Percentiles rank a stretch among this genome's conserved stretches.
phyloP scores from a whole-genome alignment of 192 early-diverging fungal species.

The Chytriomyces hyalinus region DNA sequence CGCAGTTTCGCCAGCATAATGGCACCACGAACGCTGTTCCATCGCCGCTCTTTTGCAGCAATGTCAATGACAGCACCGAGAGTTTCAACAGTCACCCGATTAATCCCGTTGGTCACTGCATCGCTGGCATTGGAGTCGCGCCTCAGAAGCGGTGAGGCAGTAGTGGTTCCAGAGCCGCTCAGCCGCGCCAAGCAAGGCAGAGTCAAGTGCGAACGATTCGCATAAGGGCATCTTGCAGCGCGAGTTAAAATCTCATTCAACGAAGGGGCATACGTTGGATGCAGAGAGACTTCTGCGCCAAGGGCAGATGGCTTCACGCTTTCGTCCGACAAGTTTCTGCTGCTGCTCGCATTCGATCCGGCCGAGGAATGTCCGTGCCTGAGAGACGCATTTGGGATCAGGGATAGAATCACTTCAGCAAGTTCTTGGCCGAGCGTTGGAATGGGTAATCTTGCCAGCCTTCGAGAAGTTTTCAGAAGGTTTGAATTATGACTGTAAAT shows the following conservation, averaged over 20 bases:
- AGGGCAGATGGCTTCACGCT: background rate
- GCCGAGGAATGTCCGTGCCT: too few relatives aligned
- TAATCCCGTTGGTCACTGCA: too few relatives aligned
- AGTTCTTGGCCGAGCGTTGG: slow-evolving; percentile 33
- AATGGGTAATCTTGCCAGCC: slow-evolving; percentile 26
- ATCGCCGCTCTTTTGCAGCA: slow-evolving; percentile 28
- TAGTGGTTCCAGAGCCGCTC: background rate
- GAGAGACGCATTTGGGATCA: background rate
- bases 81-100: slow-evolving; percentile 19
- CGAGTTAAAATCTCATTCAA: slow-evolving; percentile 30
- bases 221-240: slow-evolving; percentile 19
- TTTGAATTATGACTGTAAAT: slow-evolving; percentile 32
- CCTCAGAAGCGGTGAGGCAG: background rate
- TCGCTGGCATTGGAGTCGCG: too few relatives aligned
- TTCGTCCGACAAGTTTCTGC: background rate
- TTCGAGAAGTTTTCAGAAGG: slow-evolving; percentile 34
- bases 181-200: slow-evolving; percentile 30
- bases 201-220: slow-evolving; percentile 24
- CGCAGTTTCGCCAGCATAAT: slow-evolving; percentile 1
- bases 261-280: background rate
- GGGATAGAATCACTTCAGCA: slow-evolving; percentile 17
- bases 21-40: slow-evolving; percentile 36
- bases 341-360: background rate
- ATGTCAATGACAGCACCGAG: slow-evolving; percentile 36
- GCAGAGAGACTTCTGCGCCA: background rate